These are phyloP conservation scores for Sicyos baderoa DNA, from an alignment of 306 rosid genomes.

Conservation along the genomic window DNA sequence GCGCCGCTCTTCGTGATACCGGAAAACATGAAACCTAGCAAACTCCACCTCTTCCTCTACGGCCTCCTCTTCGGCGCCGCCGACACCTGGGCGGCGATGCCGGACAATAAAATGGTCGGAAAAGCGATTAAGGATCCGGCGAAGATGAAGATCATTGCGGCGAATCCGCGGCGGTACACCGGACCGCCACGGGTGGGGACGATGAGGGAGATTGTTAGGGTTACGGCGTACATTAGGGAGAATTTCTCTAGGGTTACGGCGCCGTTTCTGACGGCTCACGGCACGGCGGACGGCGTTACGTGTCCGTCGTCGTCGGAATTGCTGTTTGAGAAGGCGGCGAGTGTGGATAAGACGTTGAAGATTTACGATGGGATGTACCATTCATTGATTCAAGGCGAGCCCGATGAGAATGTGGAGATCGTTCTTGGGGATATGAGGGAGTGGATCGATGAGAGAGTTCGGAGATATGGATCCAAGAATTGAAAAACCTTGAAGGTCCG, in stretches of 20 bases:
- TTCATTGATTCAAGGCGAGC: constrained; percentile 83
- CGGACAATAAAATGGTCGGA: constrained; percentile 89
- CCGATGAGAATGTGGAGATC: constrained; percentile 56
- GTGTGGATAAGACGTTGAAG: constrained; percentile 76
- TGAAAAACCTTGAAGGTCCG: background rate
- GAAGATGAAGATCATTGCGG: constrained; percentile 70
- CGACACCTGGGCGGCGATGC: constrained; percentile 94
- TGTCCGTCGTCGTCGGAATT: constrained; percentile 74
- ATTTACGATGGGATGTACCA: constrained; percentile 91
- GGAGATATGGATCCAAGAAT: constrained; percentile 35
- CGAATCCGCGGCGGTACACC: constrained; percentile 77
- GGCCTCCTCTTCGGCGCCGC: constrained; percentile 78
- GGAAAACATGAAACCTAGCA: constrained; percentile 86
- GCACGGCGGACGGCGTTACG: constrained; percentile 74
- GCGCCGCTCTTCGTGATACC: constrained; percentile 91
- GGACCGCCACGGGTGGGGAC: constrained; percentile 94
- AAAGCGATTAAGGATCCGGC: constrained; percentile 74
- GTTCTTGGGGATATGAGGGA: constrained; percentile 76
- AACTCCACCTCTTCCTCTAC: constrained; percentile 41
- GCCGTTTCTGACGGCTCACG: constrained; percentile 79
- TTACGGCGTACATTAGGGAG: constrained; percentile 74
- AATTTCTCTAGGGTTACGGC: constrained; percentile 55
- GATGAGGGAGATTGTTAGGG: constrained; percentile 79
- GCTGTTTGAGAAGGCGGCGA: constrained; percentile 63
- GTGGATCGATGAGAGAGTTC: constrained; percentile 70